phyloP scores from a whole-genome alignment of 495 filamentous ascomycete species.

The Recurvomyces mirabilis region DNA sequence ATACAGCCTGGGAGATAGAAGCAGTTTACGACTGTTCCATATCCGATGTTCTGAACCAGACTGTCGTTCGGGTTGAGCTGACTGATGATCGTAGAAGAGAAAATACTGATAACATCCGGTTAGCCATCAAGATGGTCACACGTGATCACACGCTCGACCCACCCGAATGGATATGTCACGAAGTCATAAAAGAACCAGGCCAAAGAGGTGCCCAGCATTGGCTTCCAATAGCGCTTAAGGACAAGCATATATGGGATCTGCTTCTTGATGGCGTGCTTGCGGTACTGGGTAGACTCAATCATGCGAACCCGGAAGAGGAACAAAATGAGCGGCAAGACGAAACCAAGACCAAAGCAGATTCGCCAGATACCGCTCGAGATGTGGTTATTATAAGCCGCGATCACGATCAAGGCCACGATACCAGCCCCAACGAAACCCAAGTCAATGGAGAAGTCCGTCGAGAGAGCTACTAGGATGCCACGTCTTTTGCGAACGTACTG shows the following conservation, averaged over 20 bases:
- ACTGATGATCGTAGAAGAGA: constrained; percentile 32
- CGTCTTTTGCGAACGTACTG: constrained; percentile 25
- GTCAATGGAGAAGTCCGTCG: constrained; percentile 29
- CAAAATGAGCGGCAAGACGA: constrained; percentile 28
- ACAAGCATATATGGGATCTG: constrained; percentile 27
- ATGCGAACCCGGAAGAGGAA: constrained; percentile 35
- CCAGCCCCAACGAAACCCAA: constrained; percentile 29
- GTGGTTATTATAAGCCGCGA: constrained; percentile 24
- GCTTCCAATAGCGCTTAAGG: constrained; percentile 33
- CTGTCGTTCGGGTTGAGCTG: constrained; percentile 29
- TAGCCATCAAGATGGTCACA: constrained; percentile 8
- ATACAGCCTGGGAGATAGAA: constrained; percentile 40
- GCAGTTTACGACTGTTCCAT: constrained; percentile 38
- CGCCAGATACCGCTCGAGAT: constrained; percentile 29
- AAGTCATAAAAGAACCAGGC: constrained; percentile 39
- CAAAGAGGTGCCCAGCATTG: constrained; percentile 28
- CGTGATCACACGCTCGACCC: neutral
- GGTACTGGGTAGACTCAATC: constrained; percentile 19
- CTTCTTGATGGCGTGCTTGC: constrained; percentile 14
- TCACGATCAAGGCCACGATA: constrained; percentile 25
- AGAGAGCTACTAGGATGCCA: constrained; percentile 33
- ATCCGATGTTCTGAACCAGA: constrained; percentile 37
- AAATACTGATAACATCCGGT: constrained; percentile 34
- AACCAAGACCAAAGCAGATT: constrained; percentile 28
- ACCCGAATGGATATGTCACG: constrained; percentile 20